A percentile compares a stretch with the other conserved stretches of the same genome.
Conservation (phyloP, 495 filamentous ascomycete genomes). For the Tuber indicum region DNA sequence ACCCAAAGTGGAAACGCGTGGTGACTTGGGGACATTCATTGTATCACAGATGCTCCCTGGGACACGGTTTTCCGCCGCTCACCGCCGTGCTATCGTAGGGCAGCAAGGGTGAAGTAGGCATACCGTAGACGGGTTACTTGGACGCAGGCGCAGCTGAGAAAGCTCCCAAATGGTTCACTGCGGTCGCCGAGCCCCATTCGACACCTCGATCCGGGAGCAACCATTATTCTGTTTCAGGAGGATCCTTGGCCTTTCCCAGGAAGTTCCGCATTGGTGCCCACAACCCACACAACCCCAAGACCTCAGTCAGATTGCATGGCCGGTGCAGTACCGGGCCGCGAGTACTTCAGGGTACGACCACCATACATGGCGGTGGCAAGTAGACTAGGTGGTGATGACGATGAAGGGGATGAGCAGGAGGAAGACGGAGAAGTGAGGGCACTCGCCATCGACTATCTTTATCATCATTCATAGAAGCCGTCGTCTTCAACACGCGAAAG, state of each 20-base stretch:
- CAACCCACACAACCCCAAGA: not conserved
- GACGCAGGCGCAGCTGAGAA: slow-evolving; percentile 33
- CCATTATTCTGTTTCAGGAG: slow-evolving; percentile 23
- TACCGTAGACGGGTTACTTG: not conserved
- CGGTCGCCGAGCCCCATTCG: slow-evolving; percentile 14
- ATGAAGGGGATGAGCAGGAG: not conserved
- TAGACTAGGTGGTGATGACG: not conserved
- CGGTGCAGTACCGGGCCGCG: not conserved
- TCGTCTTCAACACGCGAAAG: not conserved
- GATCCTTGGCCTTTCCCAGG: slow-evolving; percentile 18
- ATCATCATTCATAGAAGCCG: not conserved
- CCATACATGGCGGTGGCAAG: slow-evolving; percentile 9
- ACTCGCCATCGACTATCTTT: not conserved
- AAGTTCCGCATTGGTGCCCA: slow-evolving; percentile 4
- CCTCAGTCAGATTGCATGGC: not conserved
- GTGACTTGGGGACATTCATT: slow-evolving; percentile 11
- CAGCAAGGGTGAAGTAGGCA: not conserved
- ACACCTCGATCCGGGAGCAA: slow-evolving; percentile 26
- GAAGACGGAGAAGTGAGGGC: not conserved
- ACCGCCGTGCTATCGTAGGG: slow-evolving; percentile 18
- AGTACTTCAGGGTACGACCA: slow-evolving; percentile 5
- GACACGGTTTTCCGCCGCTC: slow-evolving; percentile 26
- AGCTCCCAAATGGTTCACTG: not conserved
- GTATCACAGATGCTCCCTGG: not conserved
- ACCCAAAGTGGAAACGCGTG: slow-evolving; percentile 7